phyloP scores from a whole-genome alignment of 495 filamentous ascomycete genomes.

The Xylaria bambusicola region DNA sequence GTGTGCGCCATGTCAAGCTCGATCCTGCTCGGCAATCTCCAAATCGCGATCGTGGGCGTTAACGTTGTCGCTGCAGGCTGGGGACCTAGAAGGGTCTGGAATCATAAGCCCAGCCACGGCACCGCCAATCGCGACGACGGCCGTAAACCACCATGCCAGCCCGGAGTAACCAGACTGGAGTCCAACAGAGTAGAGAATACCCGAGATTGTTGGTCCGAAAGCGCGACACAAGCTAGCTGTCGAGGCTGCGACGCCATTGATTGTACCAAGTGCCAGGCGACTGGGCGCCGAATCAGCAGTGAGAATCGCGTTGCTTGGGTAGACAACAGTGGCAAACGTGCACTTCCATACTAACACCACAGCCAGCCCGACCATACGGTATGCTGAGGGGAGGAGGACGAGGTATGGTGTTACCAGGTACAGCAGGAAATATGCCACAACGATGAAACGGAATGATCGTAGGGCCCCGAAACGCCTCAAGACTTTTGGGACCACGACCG shows the following conservation, averaged over 20 bases:
- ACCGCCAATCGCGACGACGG: constrained; percentile 71
- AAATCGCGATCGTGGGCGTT: constrained; percentile 21
- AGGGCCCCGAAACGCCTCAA: constrained; percentile 72
- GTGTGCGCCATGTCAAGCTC: not conserved
- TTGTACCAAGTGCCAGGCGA: constrained; percentile 76
- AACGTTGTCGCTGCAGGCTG: constrained; percentile 35
- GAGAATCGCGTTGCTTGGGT: constrained; percentile 82
- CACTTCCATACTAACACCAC: constrained; percentile 82
- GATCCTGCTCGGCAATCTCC: constrained; percentile 18
- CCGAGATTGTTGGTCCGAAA: constrained; percentile 85
- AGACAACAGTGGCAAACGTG: constrained; percentile 80
- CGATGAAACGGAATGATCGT: constrained; percentile 75
- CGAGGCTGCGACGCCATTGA: constrained; percentile 92
- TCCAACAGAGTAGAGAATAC: constrained; percentile 78
- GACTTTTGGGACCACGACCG: constrained; percentile 78
- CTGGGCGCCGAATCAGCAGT: constrained; percentile 82
- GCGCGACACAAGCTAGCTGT: constrained; percentile 85
- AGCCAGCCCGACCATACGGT: constrained; percentile 74
- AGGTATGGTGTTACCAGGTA: constrained; percentile 90
- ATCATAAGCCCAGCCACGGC: constrained; percentile 57
- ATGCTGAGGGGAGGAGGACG: constrained; percentile 69
- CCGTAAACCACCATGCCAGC: constrained; percentile 89
- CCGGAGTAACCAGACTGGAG: constrained; percentile 78
- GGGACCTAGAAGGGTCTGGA: constrained; percentile 36
- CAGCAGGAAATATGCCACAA: constrained; percentile 81